Percentiles rank a stretch among this genome's conserved stretches.
Evolutionary conservation across 805 yeast genomes (phyloP).

Genomic region (Jamesozyma rosinii): DNA sequence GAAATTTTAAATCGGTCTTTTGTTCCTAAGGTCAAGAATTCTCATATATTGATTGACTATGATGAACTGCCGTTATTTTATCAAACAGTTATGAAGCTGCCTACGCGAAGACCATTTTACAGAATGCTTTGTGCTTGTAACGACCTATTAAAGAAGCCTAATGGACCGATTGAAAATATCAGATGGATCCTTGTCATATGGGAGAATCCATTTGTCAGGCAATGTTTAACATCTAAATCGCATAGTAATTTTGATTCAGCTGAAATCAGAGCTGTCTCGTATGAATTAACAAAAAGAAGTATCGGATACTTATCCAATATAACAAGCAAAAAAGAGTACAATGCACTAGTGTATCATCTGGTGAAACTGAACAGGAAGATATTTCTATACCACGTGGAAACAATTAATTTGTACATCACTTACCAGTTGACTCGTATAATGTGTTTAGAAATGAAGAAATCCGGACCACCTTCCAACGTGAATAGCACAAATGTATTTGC

Average conservation of each 20-base stretch:
- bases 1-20: constrained; percentile 49
- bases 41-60: constrained; percentile 36
- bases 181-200: constrained; percentile 56
- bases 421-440: constrained; percentile 57
- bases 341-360: constrained; percentile 9
- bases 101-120: constrained; percentile 53
- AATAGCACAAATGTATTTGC: not conserved
- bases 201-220: constrained; percentile 56
- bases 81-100: constrained; percentile 38
- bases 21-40: constrained; percentile 16
- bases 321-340: constrained; percentile 1
- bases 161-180: constrained; percentile 24
- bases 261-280: constrained; percentile 48
- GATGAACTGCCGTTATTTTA: constrained; percentile 41
- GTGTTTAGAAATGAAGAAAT: constrained; percentile 4
- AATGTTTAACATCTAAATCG: constrained; percentile 33
- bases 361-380: constrained; percentile 27
- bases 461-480: not conserved
- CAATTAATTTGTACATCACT: constrained; percentile 67
- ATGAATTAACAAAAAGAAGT: constrained; percentile 58
- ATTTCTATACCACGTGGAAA: constrained; percentile 49
- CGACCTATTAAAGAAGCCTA: constrained; percentile 44
- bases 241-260: constrained; percentile 32
- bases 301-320: constrained; percentile 56
- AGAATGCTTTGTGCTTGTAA: constrained; percentile 45